Conservation (phyloP, 345 rosid genomes). For the Psidium guajava region DNA sequence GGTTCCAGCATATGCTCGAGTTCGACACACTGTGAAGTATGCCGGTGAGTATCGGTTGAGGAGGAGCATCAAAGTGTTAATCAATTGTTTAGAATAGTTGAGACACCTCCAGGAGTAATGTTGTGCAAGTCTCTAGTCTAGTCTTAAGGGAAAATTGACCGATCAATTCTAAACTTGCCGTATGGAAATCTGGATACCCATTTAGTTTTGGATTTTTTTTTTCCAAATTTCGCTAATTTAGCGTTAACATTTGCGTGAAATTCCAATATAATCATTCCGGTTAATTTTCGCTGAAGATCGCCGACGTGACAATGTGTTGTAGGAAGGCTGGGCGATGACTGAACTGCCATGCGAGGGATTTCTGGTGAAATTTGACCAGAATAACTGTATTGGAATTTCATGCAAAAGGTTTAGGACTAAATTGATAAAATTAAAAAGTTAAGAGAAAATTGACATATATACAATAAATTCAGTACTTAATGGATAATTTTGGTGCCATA, state of each 20-base stretch:
- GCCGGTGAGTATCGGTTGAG: neutral
- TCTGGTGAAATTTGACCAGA: neutral
- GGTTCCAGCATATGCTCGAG: neutral
- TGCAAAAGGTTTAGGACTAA: neutral
- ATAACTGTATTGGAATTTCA: neutral
- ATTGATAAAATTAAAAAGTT: neutral
- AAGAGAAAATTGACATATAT: too few relatives aligned
- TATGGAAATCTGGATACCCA: fast-evolving
- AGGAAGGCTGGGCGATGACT: fast-evolving
- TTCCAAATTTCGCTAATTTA: neutral
- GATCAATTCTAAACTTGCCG: neutral
- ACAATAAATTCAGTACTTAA: neutral
- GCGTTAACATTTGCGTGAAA: neutral
- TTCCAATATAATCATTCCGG: neutral
- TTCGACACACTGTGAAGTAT: neutral
- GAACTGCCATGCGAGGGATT: fast-evolving
- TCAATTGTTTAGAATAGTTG: neutral
- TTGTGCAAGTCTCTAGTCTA: neutral
- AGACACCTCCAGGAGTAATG: neutral
- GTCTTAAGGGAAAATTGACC: neutral
- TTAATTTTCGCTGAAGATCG: neutral
- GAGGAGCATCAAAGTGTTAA: neutral
- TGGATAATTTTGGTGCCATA: neutral
- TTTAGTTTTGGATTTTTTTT: neutral
- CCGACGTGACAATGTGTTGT: fast-evolving